These are phyloP conservation scores for Scutellaria minor DNA, from an alignment of 257 asterid species.

Conservation along the genomic window DNA sequence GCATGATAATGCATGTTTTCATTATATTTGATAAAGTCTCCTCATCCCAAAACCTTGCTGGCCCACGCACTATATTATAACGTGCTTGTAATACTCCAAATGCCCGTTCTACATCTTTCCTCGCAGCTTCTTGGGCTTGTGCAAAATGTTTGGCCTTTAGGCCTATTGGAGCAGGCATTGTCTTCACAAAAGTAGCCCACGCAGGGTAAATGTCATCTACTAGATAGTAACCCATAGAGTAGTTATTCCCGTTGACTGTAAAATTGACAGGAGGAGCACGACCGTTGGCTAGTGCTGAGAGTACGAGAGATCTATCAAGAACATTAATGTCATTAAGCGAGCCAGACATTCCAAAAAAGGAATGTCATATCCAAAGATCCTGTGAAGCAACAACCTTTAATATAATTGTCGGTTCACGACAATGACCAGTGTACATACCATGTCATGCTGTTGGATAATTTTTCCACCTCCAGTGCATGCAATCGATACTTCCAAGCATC, in stretches of 20 bases:
- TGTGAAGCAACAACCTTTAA: not conserved
- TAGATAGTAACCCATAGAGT: not conserved
- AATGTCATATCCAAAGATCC: not conserved
- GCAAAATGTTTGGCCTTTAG: too few relatives aligned
- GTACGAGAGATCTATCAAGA: not conserved
- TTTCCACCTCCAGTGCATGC: not conserved
- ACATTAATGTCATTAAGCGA: not conserved
- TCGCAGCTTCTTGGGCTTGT: too few relatives aligned
- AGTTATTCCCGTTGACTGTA: too few relatives aligned
- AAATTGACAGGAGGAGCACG: not conserved
- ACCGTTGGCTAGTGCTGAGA: too few relatives aligned
- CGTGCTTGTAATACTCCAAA: too few relatives aligned
- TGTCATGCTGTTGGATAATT: not conserved
- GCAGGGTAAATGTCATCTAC: not conserved
- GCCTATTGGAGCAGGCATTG: too few relatives aligned
- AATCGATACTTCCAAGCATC: not conserved
- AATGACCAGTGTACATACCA: not conserved
- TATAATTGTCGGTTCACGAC: not conserved
- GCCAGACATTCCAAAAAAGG: not conserved
- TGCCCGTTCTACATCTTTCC: too few relatives aligned
- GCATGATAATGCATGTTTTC: too few relatives aligned
- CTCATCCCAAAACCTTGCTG: too few relatives aligned
- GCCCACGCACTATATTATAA: too few relatives aligned
- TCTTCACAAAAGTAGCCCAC: not conserved
- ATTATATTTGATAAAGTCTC: too few relatives aligned